Evolutionary conservation across 345 rosid species (phyloP).

Genomic region (Bruguiera gymnorhiza): DNA sequence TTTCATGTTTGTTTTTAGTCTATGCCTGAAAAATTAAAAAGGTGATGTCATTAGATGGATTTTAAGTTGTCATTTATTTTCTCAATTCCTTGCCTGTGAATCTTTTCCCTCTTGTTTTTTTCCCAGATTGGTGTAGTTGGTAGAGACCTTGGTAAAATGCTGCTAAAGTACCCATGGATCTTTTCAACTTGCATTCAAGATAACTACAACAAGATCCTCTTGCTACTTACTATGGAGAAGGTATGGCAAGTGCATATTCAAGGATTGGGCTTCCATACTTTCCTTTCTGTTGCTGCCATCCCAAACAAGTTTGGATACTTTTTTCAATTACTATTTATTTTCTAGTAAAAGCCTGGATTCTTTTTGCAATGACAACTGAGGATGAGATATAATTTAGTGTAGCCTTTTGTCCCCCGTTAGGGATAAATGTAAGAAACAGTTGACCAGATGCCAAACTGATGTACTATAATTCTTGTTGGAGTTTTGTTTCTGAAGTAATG

Average conservation of each 20-base stretch:
- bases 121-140: conserved; percentile 45
- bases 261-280: neutral
- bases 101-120: conserved; percentile 4
- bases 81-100: conserved; percentile 19
- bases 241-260: conserved; percentile 28
- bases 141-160: conserved; percentile 52
- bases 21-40: neutral
- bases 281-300: neutral
- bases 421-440: neutral
- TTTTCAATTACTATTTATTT: neutral
- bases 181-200: conserved; percentile 62
- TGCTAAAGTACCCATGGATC: conserved; percentile 83
- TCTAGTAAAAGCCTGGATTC: neutral
- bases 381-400: too few species aligned
- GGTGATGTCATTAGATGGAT: neutral
- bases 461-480: neutral
- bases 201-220: conserved; percentile 49
- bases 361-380: neutral
- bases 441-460: neutral
- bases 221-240: conserved; percentile 52
- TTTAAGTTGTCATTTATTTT: neutral
- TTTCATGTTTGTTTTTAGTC: neutral
- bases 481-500: too few species aligned
- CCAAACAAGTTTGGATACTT: neutral
- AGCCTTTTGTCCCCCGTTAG: neutral